These are phyloP conservation scores for Mucor velutinosus DNA, from an alignment of 371 early-diverging fungal species.

Conservation along the genomic window DNA sequence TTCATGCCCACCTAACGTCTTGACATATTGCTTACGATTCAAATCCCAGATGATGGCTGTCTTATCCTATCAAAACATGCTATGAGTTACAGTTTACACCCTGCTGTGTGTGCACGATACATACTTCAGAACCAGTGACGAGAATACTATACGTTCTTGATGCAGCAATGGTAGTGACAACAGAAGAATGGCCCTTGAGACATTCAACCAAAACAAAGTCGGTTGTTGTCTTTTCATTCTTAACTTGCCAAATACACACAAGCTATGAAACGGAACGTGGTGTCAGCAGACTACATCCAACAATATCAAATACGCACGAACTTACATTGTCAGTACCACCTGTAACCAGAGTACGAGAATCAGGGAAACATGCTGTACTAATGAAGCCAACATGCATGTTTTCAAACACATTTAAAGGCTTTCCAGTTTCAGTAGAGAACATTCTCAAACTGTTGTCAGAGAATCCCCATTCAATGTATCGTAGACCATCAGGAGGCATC, in stretches of 20 bases:
- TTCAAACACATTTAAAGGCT: conserved; percentile 69
- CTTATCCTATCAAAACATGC: conserved; percentile 54
- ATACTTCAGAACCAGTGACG: conserved; percentile 69
- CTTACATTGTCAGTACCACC: conserved; percentile 72
- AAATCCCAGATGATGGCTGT: conserved; percentile 78
- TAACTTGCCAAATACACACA: conserved; percentile 71
- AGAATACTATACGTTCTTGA: conserved; percentile 71
- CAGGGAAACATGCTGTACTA: conserved; percentile 67
- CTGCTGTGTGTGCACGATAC: not conserved
- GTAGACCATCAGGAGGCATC: conserved; percentile 57
- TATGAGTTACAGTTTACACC: not conserved
- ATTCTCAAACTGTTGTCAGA: conserved; percentile 70
- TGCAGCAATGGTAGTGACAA: conserved; percentile 58
- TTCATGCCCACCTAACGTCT: conserved; percentile 62
- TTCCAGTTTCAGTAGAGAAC: conserved; percentile 61
- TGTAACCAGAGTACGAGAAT: conserved; percentile 70
- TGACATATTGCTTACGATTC: conserved; percentile 69
- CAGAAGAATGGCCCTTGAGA: conserved; percentile 68
- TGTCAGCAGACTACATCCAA: not conserved
- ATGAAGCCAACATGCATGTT: conserved; percentile 72
- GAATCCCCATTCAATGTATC: conserved; percentile 79
- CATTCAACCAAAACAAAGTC: conserved; percentile 60
- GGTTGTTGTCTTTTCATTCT: conserved; percentile 32
- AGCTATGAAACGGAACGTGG: conserved; percentile 27
- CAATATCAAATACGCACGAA: not conserved